Percentiles rank a stretch among this genome's conserved stretches.
Evolutionary conservation across 495 filamentous ascomycete genomes (phyloP).

Genomic region (Rostrohypoxylon terebratum): DNA sequence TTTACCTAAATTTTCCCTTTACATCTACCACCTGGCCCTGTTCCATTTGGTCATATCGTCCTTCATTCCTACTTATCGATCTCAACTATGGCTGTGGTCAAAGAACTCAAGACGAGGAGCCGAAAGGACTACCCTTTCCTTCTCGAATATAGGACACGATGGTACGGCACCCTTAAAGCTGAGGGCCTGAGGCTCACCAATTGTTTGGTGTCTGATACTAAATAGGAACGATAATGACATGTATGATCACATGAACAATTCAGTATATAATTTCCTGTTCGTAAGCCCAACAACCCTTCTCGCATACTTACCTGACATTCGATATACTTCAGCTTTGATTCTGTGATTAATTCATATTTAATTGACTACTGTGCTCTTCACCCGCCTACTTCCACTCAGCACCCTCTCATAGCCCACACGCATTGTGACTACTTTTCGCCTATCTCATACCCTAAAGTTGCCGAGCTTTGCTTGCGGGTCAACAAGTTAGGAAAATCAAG

Average conservation of each 20-base stretch:
- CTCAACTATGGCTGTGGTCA: slow-evolving; percentile 50
- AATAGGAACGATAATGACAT: slow-evolving; percentile 93
- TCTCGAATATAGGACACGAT: slow-evolving; percentile 88
- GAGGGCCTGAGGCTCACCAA: slow-evolving; percentile 9
- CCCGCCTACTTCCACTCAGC: slow-evolving; percentile 74
- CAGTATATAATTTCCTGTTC: slow-evolving; percentile 80
- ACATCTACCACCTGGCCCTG: background rate
- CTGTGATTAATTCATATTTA: slow-evolving; percentile 89
- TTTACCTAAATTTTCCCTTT: background rate
- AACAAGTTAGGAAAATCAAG: slow-evolving; percentile 86
- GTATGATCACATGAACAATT: slow-evolving; percentile 90
- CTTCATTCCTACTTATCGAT: background rate
- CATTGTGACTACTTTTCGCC: slow-evolving; percentile 86
- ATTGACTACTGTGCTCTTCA: slow-evolving; percentile 81
- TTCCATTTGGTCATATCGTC: background rate
- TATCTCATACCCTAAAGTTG: slow-evolving; percentile 82
- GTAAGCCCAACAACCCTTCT: slow-evolving; percentile 17
- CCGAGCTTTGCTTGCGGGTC: slow-evolving; percentile 85
- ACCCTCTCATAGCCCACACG: slow-evolving; percentile 85
- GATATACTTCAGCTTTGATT: slow-evolving; percentile 70
- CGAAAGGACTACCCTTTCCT: slow-evolving; percentile 82
- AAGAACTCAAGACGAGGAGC: slow-evolving; percentile 69
- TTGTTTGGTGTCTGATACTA: slow-evolving; percentile 1
- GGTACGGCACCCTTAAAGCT: slow-evolving; percentile 63
- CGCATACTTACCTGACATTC: slow-evolving; percentile 11